These are phyloP conservation scores for Suillus spraguei DNA, from an alignment of 768 basidiomycete species.

Conservation along the genomic window DNA sequence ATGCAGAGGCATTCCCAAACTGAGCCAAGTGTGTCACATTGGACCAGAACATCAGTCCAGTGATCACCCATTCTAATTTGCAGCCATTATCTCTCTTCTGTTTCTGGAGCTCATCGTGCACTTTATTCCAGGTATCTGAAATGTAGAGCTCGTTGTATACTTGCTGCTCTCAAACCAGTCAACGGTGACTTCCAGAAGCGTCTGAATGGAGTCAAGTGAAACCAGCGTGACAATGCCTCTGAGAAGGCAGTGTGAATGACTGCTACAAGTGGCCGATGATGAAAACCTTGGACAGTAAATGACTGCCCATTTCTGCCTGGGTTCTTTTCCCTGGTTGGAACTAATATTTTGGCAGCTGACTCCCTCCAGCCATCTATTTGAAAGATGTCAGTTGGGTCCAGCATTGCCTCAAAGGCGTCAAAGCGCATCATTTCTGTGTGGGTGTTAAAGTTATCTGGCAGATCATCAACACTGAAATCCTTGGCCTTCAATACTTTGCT, in stretches of 20 bases:
- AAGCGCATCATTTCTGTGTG: background rate
- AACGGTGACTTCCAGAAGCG: background rate
- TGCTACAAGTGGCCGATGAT: constrained; percentile 17
- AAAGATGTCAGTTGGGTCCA: background rate
- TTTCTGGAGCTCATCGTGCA: constrained; percentile 16
- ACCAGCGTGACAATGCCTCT: constrained; percentile 14
- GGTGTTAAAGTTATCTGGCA: background rate
- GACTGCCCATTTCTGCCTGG: background rate
- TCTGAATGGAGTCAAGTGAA: constrained; percentile 9
- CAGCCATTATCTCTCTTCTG: constrained; percentile 20
- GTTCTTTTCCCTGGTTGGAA: constrained; percentile 13
- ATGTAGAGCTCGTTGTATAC: constrained; percentile 22
- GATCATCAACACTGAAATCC: constrained; percentile 14
- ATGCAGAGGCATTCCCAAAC: constrained; percentile 31
- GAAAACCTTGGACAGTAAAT: constrained; percentile 15
- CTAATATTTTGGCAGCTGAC: constrained; percentile 10
- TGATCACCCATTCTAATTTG: constrained; percentile 20
- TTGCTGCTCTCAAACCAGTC: background rate
- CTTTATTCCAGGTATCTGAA: constrained; percentile 14
- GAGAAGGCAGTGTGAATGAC: constrained; percentile 13
- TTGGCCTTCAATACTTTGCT: constrained; percentile 8
- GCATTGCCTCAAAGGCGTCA: background rate
- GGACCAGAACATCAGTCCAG: constrained; percentile 31
- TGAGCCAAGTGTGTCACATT: constrained; percentile 32
- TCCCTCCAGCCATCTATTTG: constrained; percentile 17